Conservation (phyloP, 2,329 filamentous ascomycete species). For the Xenosphaeropsis pyriputrescens region DNA sequence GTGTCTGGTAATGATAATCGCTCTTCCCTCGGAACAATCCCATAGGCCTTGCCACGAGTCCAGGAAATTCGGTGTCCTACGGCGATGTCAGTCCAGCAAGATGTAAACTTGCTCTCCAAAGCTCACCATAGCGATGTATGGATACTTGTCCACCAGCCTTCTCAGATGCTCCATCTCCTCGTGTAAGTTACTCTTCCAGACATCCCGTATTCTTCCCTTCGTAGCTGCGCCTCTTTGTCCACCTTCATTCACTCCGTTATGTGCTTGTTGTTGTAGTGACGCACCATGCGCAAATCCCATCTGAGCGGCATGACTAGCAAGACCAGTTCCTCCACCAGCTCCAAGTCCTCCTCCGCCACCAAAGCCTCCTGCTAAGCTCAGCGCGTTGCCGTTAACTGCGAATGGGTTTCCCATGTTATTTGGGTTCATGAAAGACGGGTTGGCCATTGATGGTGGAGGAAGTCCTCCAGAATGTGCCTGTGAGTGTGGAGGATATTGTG, state of each 20-base stretch:
- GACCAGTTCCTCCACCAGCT: constrained; percentile 44
- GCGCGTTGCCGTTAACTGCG: constrained; percentile 30
- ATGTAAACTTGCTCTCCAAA: too few relatives aligned
- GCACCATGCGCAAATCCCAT: constrained; percentile 74
- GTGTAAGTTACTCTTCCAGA: constrained; percentile 84
- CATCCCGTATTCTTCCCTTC: constrained; percentile 80
- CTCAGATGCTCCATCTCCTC: constrained; percentile 82
- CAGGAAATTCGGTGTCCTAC: constrained; percentile 97
- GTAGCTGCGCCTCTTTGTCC: constrained; percentile 39
- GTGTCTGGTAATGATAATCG: constrained; percentile 96
- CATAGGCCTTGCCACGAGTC: constrained; percentile 89
- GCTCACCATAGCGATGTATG: constrained; percentile 93
- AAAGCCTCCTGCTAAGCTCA: constrained; percentile 42
- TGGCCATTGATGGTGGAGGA: constrained; percentile 43
- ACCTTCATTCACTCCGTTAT: constrained; percentile 37
- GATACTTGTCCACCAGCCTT: constrained; percentile 76
- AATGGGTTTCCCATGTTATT: constrained; percentile 58
- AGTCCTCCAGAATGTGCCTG: constrained; percentile 30
- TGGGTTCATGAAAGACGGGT: constrained; percentile 57
- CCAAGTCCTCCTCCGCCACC: constrained; percentile 40
- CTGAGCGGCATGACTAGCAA: constrained; percentile 76
- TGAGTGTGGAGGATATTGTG: constrained; percentile 28
- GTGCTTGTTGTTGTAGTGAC: constrained; percentile 43
- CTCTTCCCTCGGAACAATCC: constrained; percentile 89
- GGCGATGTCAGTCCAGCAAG: constrained; percentile 4